Base-by-base conservation (phyloP, 257 asterid species). In the Gentiana macrophylla region DNA sequence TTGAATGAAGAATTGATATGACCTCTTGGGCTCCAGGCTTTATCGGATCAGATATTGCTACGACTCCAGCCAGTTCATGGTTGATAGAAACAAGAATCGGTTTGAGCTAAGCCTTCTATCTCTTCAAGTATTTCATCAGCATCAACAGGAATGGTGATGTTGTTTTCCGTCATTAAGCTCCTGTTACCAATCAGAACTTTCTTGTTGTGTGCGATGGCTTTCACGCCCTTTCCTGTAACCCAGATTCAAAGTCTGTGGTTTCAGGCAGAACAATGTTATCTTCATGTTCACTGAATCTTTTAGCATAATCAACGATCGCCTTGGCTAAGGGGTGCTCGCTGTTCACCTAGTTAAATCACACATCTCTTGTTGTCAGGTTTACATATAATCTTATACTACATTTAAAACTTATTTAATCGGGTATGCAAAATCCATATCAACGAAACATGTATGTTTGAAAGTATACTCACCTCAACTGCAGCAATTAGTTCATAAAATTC, bases 261-360 rank as follows among this genome's bases (percentile, higher is more conserved):
- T 77, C 83, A 0, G 83, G 76, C 94, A 86, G 77, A 37, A 62
- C 3, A 8, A 58, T 66, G 61, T 45, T 67, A 52, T 68, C 83
- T 63, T 76, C 84, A 2, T 77, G 78, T 56, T 69, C 77, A 36
- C 75, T 70, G 34, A 70, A 70, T 56, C 61, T 76, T 55, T 73
- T 73, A 3, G 83, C 84, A n/a, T 86, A 55, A 67, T 79, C 94
- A 2, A 77, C 66, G 3, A 84, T 61, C 1, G 96, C 89, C 63
- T 84, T 86, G 47, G 84, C 96, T 52, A 86, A 68, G 15, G 96
- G 94, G 68, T 86, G 96, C 72, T 86, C 92, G 49, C 94, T 86
- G 63, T 84, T 86, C 35, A 74, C 89, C 95, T 86, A 64, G 55
- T 62, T 55, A 44, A 6, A 24, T 66, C 46, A n/a, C 4, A 37